Evolutionary conservation across 192 early-diverging fungal genomes (phyloP).

Genomic region (Entophlyctis luteolus): DNA sequence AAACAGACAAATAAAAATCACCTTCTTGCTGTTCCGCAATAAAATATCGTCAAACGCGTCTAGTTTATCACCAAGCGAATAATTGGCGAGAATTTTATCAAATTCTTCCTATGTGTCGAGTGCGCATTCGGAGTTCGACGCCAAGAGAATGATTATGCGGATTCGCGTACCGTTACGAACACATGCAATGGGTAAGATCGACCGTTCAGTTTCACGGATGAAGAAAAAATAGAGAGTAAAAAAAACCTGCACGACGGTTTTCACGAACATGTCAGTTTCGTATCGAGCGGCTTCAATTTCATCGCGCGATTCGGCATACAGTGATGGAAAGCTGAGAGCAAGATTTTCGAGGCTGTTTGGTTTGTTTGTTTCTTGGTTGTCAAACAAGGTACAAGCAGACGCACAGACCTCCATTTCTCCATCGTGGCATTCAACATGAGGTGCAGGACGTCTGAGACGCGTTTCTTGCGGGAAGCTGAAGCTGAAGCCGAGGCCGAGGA

Average conservation of each 20-base stretch:
- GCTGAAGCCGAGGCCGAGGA: not conserved
- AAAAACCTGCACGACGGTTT: not conserved
- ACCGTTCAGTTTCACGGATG: too few relatives aligned
- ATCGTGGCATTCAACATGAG: not conserved
- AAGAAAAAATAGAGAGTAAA: too few relatives aligned
- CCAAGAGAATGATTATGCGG: too few relatives aligned
- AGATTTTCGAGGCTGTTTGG: too few relatives aligned
- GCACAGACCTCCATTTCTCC: not conserved
- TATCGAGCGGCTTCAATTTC: not conserved
- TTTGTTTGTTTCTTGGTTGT: too few relatives aligned
- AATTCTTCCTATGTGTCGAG: not conserved
- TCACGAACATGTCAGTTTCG: not conserved
- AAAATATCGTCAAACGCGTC: not conserved
- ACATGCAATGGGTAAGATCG: too few relatives aligned
- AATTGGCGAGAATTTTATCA: not conserved
- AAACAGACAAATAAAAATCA: not conserved
- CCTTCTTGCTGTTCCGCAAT: not conserved
- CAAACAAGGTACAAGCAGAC: not conserved
- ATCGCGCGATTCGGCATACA: not conserved
- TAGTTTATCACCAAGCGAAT: not conserved
- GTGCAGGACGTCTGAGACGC: not conserved
- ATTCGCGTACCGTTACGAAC: too few relatives aligned
- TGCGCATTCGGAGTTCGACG: too few relatives aligned
- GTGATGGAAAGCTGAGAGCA: not conserved
- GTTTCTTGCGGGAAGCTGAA: not conserved